Base-by-base conservation (phyloP, 441 rosid species). In the Erodium chrysanthum region DNA sequence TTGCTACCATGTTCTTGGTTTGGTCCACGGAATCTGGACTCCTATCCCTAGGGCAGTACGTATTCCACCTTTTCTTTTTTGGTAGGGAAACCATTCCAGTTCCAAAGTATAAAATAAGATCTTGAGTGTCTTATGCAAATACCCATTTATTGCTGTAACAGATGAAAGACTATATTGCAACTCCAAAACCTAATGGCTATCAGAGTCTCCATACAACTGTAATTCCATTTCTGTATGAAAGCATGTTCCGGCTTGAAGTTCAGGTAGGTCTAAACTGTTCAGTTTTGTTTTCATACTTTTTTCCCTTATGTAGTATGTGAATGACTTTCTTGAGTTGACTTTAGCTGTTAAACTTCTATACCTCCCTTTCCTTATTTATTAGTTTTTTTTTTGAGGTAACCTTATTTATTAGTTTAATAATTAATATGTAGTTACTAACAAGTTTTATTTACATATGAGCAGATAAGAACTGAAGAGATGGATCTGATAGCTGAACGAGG, bases 141-240 rank as follows among this genome's bases (percentile, higher is more conserved):
- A 67, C 42, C 58, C 74, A 59, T 65, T 66, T 37, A 10, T 23
- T 18, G 22, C 50, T 70, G 44, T 68, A 65, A 71, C 81, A 94
- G 98, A 87, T 91, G 82, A 94, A 94, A 82, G 99, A 94, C 83
- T 91, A 94, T 77, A 94, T 94, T 76, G 99, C 99, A n/a, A 94
- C 96, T 67, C 92, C 99, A 8, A 91, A 94, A 79, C 96, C 99
- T 65, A 94, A 94, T 74, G 99, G 99, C 65, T 94, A 94, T 72
- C 97, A 94, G 83, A 91, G 99, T 84, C 94, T 94, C 61, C 96
- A 94, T 74, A 89, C 98, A 61, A 89, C 88, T 59, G 97, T 94
- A 20, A 91, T 94, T 78, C 98, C 98, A 12, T 94, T 94, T 85
- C 80, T 94, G 75, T 88, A 91, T 76, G 98, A 94, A 80, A 94